phyloP scores from a whole-genome alignment of 495 filamentous ascomycete genomes.

The Entonaema liquescens region DNA sequence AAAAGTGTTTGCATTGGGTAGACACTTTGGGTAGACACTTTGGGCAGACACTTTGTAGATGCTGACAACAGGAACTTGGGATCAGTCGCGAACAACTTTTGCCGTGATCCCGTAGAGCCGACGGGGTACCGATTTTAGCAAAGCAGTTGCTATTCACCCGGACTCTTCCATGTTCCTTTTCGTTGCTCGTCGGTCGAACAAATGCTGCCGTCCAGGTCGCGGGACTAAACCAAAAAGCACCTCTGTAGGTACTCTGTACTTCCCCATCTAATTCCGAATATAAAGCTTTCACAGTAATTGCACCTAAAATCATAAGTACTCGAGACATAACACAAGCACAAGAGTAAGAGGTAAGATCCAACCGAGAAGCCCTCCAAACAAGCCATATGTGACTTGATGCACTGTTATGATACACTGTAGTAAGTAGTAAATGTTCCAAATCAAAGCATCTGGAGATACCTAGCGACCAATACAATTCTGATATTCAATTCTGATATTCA shows the following conservation, averaged over 20 bases:
- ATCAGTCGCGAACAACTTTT: conserved; percentile 1
- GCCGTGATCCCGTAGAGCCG: conserved; percentile 24
- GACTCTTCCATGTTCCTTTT: conserved; percentile 7
- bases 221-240: not conserved
- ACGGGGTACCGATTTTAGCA: conserved; percentile 3
- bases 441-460: too few species aligned
- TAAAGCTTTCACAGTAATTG: not conserved
- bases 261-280: conserved; percentile 19
- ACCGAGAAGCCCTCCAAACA: conserved; percentile 1
- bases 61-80: not conserved
- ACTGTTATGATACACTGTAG: conserved; percentile 16
- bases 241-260: conserved; percentile 25
- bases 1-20: not conserved
- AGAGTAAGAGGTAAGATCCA: too few species aligned
- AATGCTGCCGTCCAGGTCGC: conserved; percentile 23
- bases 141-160: conserved; percentile 30
- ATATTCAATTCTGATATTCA: too few species aligned
- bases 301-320: conserved; percentile 12
- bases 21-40: not conserved
- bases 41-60: not conserved
- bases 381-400: conserved; percentile 25
- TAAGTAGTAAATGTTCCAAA: too few species aligned
- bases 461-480: too few species aligned
- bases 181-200: conserved; percentile 29
- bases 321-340: conserved; percentile 1